phyloP scores from a whole-genome alignment of 305 asterid genomes.

The Rubia tinctorum region DNA sequence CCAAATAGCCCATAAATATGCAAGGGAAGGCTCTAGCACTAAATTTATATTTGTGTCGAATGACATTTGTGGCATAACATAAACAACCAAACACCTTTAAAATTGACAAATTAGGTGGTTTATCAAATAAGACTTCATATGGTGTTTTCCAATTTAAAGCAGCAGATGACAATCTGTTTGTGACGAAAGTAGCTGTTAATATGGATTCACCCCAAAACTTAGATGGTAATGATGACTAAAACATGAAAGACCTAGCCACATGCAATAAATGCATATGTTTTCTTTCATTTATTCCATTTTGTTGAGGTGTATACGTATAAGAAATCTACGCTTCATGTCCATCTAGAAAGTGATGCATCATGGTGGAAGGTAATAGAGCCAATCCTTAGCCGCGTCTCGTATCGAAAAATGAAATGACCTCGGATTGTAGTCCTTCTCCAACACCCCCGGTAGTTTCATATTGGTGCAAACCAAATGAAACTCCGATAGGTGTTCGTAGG shows the following conservation, averaged over 20 bases:
- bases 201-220: background rate
- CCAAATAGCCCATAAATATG: background rate
- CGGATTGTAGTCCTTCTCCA: too few species aligned
- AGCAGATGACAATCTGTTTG: background rate
- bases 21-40: background rate
- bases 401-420: too few species aligned
- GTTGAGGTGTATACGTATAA: background rate
- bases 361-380: too few species aligned
- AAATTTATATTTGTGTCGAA: background rate
- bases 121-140: background rate
- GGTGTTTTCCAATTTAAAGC: background rate
- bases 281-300: background rate
- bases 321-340: too few species aligned
- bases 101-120: fast-evolving
- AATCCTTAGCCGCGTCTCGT: too few species aligned
- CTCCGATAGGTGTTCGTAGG: too few species aligned
- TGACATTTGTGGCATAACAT: background rate
- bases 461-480: too few species aligned
- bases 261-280: background rate
- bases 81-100: background rate
- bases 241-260: background rate
- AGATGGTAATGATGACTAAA: background rate
- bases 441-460: too few species aligned
- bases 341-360: too few species aligned
- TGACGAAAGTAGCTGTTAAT: background rate